Evolutionary conservation across 2,329 filamentous ascomycete genomes (phyloP), one percentile per base, ranked within the genome.

Genomic region (Trichoderma sp.): DNA sequence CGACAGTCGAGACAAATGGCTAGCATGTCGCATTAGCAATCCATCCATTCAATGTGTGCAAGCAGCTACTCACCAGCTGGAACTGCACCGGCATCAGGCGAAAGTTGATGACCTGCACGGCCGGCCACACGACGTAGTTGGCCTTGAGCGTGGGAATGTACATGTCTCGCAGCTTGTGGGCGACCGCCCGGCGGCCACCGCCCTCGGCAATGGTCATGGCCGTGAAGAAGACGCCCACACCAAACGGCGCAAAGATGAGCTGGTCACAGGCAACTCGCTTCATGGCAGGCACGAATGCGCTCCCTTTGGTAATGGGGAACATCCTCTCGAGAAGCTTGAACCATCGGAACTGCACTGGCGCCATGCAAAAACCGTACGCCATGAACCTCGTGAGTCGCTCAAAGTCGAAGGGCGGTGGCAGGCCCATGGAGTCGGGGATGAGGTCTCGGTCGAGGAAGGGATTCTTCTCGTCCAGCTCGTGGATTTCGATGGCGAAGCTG

Each of bases 191-290:
- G 72, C 86, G 87, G 39, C 93, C 92, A 65, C 95, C 95, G 28
- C 95, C 95, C 79, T 99, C 95, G 14, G 94, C 91, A 17, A 98
- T 78, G 0, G 95, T 98, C 94, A 99, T 98, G 78, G 90, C 94
- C 0, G 91, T 93, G 77, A 98, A 99, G 82, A 99, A 99, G 70
- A 86, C 84, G 15, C 85, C 91, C 64, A 99, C 85, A 80, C 91
- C 92, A 69, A 95, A 85, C 1, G 95, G 95, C 47, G 95, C 93
- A 78, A 98, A 98, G 59, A 97, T 83, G 34, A 98, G 82, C 79
- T 99, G 95, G 76, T 99, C 95, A 72, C 95, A 90, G 7, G 90
- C 91, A 19, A 98, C 93, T 67, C 94, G 86, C 84, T 97, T 96
- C 78, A 98, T 78, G 3, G 92, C 92, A 39, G 93, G 92, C 2